A percentile compares a stretch with the other conserved stretches of the same genome.
phyloP scores from a whole-genome alignment of 2,329 filamentous ascomycete species.

The Fusarium caatingaense region DNA sequence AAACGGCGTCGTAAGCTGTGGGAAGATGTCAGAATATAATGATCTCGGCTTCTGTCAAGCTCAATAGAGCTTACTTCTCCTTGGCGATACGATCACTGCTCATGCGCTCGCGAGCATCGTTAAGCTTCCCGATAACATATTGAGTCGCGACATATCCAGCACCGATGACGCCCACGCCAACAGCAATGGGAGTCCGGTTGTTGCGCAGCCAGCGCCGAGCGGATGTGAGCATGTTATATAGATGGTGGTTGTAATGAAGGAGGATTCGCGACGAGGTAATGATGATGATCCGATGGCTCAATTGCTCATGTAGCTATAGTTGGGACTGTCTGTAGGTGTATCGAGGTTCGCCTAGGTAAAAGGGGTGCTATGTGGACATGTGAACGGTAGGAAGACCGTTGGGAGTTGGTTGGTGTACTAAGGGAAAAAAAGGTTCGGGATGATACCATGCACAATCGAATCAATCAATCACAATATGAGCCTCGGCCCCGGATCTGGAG shows the following conservation, averaged over 20 bases:
- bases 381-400: conserved; percentile 20
- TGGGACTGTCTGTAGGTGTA: conserved; percentile 3
- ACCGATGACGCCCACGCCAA: conserved; percentile 88
- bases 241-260: not conserved
- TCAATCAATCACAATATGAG: conserved; percentile 18
- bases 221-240: conserved; percentile 68
- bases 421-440: conserved; percentile 10
- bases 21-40: conserved; percentile 6
- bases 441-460: conserved; percentile 19
- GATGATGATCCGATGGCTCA: conserved; percentile 20
- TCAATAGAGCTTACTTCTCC: conserved; percentile 78
- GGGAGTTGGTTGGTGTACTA: conserved; percentile 13
- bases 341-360: conserved; percentile 8
- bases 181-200: conserved; percentile 88
- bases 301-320: conserved; percentile 28
- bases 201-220: conserved; percentile 91
- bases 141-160: conserved; percentile 92
- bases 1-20: conserved; percentile 90
- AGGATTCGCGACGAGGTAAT: conserved; percentile 1
- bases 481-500: conserved; percentile 34
- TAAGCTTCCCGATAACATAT: conserved; percentile 91
- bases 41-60: not conserved
- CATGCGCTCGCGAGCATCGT: conserved; percentile 95
- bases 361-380: conserved; percentile 14
- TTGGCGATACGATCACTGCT: conserved; percentile 94